These are phyloP conservation scores for Oidiodendron maius DNA, from an alignment of 495 filamentous ascomycete genomes.

Conservation along the genomic window DNA sequence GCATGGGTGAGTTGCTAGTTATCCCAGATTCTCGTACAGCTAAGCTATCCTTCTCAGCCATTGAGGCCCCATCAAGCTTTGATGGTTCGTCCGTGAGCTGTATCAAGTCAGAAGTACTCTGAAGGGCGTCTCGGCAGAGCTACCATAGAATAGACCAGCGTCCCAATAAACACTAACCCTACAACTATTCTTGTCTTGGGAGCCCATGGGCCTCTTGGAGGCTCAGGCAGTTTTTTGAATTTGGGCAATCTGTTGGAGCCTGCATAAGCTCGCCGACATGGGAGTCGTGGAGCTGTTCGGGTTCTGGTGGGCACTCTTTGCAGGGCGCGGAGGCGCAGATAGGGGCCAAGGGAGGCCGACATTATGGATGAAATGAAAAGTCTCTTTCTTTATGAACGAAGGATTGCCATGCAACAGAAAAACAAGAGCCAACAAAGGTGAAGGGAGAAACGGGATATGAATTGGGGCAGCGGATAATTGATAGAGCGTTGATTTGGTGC, in stretches of 20 bases:
- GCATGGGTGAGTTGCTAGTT: conserved; percentile 80
- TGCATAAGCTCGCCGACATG: conserved; percentile 13
- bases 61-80: conserved; percentile 34
- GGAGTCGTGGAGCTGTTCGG: too few relatives aligned
- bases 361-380: conserved; percentile 11
- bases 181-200: conserved; percentile 53
- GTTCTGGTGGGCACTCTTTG: too few relatives aligned
- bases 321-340: conserved; percentile 13
- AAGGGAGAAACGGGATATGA: neutral
- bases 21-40: conserved; percentile 61
- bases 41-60: conserved; percentile 65
- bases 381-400: too few relatives aligned
- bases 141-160: conserved; percentile 67
- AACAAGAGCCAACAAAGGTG: conserved; percentile 20
- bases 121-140: conserved; percentile 3
- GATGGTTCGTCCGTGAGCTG: conserved; percentile 20
- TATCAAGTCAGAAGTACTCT: conserved; percentile 1
- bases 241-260: conserved; percentile 10
- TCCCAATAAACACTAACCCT: conserved; percentile 55
- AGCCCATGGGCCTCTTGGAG: conserved; percentile 34
- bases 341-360: conserved; percentile 17
- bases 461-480: neutral
- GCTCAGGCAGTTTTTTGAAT: conserved; percentile 1
- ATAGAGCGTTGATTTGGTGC: neutral
- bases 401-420: conserved; percentile 11